phyloP scores from a whole-genome alignment of 768 basidiomycete species.

The Lactifluus pinguis region DNA sequence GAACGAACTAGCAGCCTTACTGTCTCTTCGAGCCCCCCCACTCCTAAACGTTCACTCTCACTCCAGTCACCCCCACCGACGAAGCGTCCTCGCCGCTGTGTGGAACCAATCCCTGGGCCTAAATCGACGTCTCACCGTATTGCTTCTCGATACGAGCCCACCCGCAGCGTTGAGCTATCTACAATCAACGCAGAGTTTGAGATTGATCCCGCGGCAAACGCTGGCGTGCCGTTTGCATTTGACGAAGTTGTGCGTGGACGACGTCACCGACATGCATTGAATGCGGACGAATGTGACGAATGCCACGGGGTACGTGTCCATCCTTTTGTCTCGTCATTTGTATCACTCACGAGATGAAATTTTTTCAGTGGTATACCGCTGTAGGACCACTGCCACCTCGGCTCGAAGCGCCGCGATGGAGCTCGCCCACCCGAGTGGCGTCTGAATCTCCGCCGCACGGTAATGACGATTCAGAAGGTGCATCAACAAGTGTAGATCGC shows the following conservation, averaged over 20 bases:
- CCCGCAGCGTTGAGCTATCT: background rate
- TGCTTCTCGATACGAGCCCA: background rate
- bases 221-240: conserved; percentile 57
- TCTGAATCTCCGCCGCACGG: background rate
- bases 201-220: conserved; percentile 58
- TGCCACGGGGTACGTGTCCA: conserved; percentile 55
- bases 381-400: conserved; percentile 62
- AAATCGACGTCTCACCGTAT: background rate
- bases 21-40: background rate
- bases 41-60: background rate
- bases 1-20: background rate
- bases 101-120: background rate
- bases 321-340: background rate
- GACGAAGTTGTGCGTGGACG: conserved; percentile 69
- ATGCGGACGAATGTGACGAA: conserved; percentile 74
- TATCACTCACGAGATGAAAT: background rate
- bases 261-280: conserved; percentile 52
- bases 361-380: conserved; percentile 63
- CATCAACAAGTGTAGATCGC: background rate
- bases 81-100: conserved; percentile 5
- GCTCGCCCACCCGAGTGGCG: conserved; percentile 25
- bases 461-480: background rate
- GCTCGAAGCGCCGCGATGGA: conserved; percentile 66
- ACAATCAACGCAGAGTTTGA: conserved; percentile 34
- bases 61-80: conserved; percentile 6